A percentile compares a stretch with the other conserved stretches of the same genome.
Evolutionary conservation across 441 rosid genomes (phyloP).

Genomic region (Isatis lusitanica): DNA sequence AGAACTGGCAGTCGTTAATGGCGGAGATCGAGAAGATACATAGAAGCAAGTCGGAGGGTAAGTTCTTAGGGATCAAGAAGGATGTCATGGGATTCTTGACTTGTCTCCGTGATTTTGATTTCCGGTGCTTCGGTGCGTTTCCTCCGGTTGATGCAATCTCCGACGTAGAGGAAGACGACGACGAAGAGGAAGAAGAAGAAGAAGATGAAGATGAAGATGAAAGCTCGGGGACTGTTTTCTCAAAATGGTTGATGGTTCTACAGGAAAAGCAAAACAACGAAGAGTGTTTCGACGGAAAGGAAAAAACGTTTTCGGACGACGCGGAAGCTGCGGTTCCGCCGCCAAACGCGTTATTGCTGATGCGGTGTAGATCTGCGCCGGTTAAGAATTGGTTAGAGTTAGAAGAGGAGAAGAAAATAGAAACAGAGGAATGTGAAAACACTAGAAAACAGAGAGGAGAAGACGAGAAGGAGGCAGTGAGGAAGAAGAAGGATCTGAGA

Average conservation of each 20-base stretch:
- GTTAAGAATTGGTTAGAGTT: conserved; percentile 58
- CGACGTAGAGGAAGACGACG: conserved; percentile 66
- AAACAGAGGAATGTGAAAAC: conserved; percentile 23
- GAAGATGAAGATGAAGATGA: conserved; percentile 34
- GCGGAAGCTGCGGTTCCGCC: conserved; percentile 61
- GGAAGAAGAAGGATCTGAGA: conserved; percentile 53
- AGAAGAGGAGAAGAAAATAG: conserved; percentile 30
- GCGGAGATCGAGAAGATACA: conserved; percentile 88
- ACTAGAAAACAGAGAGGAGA: conserved; percentile 15
- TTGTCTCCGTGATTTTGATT: conserved; percentile 67
- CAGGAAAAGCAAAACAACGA: conserved; percentile 53
- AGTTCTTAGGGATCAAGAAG: conserved; percentile 73
- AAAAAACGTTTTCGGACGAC: conserved; percentile 18
- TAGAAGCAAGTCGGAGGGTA: conserved; percentile 49
- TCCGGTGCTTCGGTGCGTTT: conserved; percentile 75
- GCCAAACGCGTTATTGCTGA: conserved; percentile 73
- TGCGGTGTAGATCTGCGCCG: conserved; percentile 92
- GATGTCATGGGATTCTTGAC: conserved; percentile 80
- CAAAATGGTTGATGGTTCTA: conserved; percentile 86
- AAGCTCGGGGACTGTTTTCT: conserved; percentile 63
- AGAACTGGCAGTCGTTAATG: conserved; percentile 91
- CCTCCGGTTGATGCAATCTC: conserved; percentile 52
- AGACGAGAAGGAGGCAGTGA: conserved; percentile 28
- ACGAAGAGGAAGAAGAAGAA: conserved; percentile 36
- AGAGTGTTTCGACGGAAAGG: conserved; percentile 29